Base-by-base conservation (phyloP, 305 asterid genomes). In the Withania somnifera region DNA sequence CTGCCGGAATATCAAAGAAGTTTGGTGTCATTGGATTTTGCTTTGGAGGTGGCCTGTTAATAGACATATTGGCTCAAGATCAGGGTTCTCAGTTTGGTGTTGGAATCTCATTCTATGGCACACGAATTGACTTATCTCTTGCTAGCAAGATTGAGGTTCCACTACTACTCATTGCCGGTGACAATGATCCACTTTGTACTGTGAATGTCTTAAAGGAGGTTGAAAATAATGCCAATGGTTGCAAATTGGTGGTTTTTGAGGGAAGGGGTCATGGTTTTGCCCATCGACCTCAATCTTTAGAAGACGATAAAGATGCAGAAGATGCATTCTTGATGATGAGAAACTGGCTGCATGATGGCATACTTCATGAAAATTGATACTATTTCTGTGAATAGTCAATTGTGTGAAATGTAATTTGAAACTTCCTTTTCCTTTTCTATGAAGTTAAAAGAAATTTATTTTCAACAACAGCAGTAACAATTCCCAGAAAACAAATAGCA, bases 301-400 rank as follows among this genome's bases (percentile, higher is more conserved):
- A 92, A 83, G 97, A 94, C 78, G 97, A 93, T 88, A 91, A 79
- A 82, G 95, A 89, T 89, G 97, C 97, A 78, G 97, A 94, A 88
- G 90, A 89, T 68, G 95, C 95, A 57, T 93, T 94, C 83, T 53
- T 82, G 80, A 79, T 88, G 42, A 88, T 92, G 95, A 92, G 94
- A 86, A 89, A 87, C 82, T 94, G 98, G 98, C 85, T 94, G 83
- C 83, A 85, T 69, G 86, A 91, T 82, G 92, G 89, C 53, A 82
- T 94, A 88, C 85, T 85, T 50, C 89, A 57, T 22, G 81, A 84
- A 57, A 69, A 76, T 36, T 89, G 87, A 89, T 17, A 78, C 1
- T 53, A 14, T 7, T 15, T 32, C 14, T 24, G 79, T 45, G 79
- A 47, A 73, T 73, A 73, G 40, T 45, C 19, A 45, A 8, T 47